Evolutionary conservation across 352 stramenopile species (phyloP).

Genomic region (Pythium insidiosum): DNA sequence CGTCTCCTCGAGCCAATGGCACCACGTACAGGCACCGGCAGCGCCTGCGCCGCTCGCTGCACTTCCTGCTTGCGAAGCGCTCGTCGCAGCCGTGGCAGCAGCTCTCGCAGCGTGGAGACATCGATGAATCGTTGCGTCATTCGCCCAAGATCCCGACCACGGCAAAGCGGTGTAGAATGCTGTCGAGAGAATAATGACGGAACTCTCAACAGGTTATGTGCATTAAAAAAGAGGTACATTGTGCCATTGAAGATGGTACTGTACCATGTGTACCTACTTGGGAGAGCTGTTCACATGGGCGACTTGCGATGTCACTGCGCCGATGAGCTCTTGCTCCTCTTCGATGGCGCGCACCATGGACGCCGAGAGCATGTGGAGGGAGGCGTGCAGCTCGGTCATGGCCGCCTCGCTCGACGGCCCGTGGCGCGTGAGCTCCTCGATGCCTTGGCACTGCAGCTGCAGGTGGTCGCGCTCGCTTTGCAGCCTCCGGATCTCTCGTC

Average conservation of each 20-base stretch:
- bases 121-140: constrained; percentile 27
- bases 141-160: no score
- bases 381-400: background rate
- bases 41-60: constrained; percentile 16
- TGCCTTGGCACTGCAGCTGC: background rate
- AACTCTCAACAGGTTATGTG: no score
- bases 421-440: background rate
- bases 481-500: background rate
- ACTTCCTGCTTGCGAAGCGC: constrained; percentile 32
- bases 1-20: no score
- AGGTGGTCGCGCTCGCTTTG: background rate
- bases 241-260: no score
- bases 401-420: background rate
- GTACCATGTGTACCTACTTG: no score
- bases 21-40: constrained; percentile 23
- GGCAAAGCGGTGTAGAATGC: no score
- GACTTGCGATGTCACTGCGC: no score
- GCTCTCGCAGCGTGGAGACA: constrained; percentile 26
- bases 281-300: no score
- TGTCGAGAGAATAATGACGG: no score
- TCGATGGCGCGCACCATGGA: background rate
- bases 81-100: constrained; percentile 51
- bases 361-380: background rate
- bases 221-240: no score
- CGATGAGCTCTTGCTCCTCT: background rate